Evolutionary conservation across 805 yeast species (phyloP), one percentile per base, ranked within the genome.

Genomic region (Starmera amethionina): DNA sequence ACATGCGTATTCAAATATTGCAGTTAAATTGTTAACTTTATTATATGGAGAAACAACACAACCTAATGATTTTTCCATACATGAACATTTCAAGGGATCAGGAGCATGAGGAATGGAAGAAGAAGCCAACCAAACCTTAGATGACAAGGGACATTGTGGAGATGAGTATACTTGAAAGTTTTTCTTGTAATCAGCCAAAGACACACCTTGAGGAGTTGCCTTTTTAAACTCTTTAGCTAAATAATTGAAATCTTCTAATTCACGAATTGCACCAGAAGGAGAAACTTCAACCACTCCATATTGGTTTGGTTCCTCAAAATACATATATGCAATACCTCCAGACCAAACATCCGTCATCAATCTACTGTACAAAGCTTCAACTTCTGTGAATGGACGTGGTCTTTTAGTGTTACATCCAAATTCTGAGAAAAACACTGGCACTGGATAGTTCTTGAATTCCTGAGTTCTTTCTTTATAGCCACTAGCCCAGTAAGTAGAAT

Each of bases 291-390:
- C 87, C 48, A 82, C 76, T 50, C 94, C 90, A 55, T 79, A 82
- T 51, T 78, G 61, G 62, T 82, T 82, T 45, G 68, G 74, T 62
- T 83, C 90, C 62, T 83, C 77, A 64, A 77, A 83, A 63, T 79
- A 83, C 90, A 82, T 80, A 66, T 82, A 83, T 27, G 77, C 90
- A 55, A 83, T 73, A 52, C 90, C 94, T 49, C 94, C 93, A 34
- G 90, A 82, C 93, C 93, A 83, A 37, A 79, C 79, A 48, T 69
- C 75, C 28, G 85, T 75, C 94, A 83, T 83, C 35, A 79, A 69
- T 34, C 65, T 62, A 30, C 82, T 70, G 66, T 70, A 83, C 18
- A 83, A 56, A 38, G 85, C 74, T 30, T 65, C 75, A 40, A 83
- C 78, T 60, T 83, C 90, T 22, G 79, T 70, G 67, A 83, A 83